phyloP scores from a whole-genome alignment of 2,329 filamentous ascomycete genomes.

The Drechslerella coelobrocha region DNA sequence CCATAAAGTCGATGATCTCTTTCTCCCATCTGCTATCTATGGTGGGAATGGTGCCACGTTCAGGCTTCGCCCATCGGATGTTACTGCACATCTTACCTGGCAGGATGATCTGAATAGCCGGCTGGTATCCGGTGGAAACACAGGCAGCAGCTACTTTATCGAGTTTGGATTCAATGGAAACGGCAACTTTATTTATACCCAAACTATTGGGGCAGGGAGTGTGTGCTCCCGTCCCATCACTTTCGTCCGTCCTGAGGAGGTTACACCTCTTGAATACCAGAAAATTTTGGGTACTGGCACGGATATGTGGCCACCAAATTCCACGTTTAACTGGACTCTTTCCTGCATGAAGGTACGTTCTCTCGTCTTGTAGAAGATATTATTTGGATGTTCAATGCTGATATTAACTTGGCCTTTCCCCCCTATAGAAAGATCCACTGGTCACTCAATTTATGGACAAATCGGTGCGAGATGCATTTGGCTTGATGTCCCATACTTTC shows the following conservation, averaged over 20 bases:
- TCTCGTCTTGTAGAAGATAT: no score
- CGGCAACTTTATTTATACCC: conserved; percentile 61
- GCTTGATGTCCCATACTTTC: conserved; percentile 69
- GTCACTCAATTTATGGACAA: conserved; percentile 51
- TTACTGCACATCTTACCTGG: conserved; percentile 62
- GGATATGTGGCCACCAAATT: conserved; percentile 61
- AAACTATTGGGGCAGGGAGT: conserved; percentile 53
- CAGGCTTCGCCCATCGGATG: conserved; percentile 62
- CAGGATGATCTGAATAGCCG: conserved; percentile 60
- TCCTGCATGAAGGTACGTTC: conserved; percentile 34
- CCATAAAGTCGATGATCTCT: conserved; percentile 20
- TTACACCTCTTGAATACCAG: conserved; percentile 60
- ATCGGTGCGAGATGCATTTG: conserved; percentile 64
- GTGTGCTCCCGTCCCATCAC: conserved; percentile 49
- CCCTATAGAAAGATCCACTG: conserved; percentile 28
- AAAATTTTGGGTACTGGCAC: conserved; percentile 64
- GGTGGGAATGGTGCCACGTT: conserved; percentile 62
- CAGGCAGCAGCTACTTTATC: conserved; percentile 64
- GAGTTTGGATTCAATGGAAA: conserved; percentile 67
- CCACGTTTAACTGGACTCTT: conserved; percentile 25
- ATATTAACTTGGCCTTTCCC: no score
- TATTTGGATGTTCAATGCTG: no score
- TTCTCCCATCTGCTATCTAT: conserved; percentile 60
- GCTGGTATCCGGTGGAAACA: conserved; percentile 57
- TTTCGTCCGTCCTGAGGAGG: conserved; percentile 55